Evolutionary conservation across 1,284 basidiomycete species (phyloP).

Genomic region (Pterulicium gracile): DNA sequence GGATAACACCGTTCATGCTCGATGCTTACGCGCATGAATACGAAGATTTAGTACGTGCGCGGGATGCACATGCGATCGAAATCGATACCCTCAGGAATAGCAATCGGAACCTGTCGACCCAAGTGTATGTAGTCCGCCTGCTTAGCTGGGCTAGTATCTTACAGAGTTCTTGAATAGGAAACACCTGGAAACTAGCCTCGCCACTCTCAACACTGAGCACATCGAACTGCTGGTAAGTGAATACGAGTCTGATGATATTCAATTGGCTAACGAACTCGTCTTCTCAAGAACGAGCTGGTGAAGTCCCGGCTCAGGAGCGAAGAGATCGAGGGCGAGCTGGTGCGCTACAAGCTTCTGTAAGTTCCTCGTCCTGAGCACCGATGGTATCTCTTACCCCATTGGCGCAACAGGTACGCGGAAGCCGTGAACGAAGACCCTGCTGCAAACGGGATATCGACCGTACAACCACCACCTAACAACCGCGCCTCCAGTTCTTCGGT

Average conservation of each 20-base stretch:
- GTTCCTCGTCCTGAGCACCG: constrained; percentile 19
- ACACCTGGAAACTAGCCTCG: constrained; percentile 64
- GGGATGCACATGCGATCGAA: constrained; percentile 63
- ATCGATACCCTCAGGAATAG: constrained; percentile 71
- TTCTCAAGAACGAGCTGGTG: constrained; percentile 74
- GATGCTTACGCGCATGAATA: constrained; percentile 86
- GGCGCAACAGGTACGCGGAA: constrained; percentile 69
- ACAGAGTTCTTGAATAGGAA: constrained; percentile 44
- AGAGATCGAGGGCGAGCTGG: constrained; percentile 83
- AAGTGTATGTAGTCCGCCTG: constrained; percentile 45
- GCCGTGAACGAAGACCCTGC: constrained; percentile 67
- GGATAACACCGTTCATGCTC: constrained; percentile 87
- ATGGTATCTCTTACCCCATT: constrained; percentile 5
- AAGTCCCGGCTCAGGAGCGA: constrained; percentile 79
- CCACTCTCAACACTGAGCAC: constrained; percentile 74
- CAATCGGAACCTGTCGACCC: constrained; percentile 67
- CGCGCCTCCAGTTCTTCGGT: background rate
- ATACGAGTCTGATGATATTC: no score
- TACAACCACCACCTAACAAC: background rate
- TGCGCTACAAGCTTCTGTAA: constrained; percentile 83
- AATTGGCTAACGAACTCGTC: constrained; percentile 3
- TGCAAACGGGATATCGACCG: background rate
- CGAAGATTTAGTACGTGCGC: constrained; percentile 64
- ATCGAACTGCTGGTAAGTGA: constrained; percentile 56
- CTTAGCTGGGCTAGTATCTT: constrained; percentile 2